A percentile compares a stretch with the other conserved stretches of the same genome.
phyloP scores from a whole-genome alignment of 2,329 filamentous ascomycete genomes.

The Colletotrichum orchidophilum region DNA sequence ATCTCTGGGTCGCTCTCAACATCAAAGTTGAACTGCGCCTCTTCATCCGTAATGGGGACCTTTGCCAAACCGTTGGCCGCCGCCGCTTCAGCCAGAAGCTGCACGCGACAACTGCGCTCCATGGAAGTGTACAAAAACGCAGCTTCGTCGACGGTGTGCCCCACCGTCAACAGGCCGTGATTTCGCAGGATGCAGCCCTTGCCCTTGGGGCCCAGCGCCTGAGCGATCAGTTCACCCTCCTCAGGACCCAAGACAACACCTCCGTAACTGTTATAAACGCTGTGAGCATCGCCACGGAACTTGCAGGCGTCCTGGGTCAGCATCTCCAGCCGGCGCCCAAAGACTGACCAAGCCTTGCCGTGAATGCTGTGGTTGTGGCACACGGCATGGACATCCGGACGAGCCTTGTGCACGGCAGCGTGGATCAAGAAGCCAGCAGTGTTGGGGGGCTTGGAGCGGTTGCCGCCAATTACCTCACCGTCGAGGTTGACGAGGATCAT shows the following conservation, averaged over 20 bases:
- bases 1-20: slow-evolving; percentile 35
- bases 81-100: slow-evolving; percentile 69
- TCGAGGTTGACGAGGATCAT: slow-evolving; percentile 71
- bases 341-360: slow-evolving; percentile 74
- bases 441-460: slow-evolving; percentile 68
- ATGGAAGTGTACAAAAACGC: slow-evolving; percentile 74
- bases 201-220: slow-evolving; percentile 64
- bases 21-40: slow-evolving; percentile 47
- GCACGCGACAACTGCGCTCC: slow-evolving; percentile 73
- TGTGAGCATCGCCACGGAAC: slow-evolving; percentile 69
- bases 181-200: slow-evolving; percentile 74
- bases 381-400: slow-evolving; percentile 71
- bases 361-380: slow-evolving; percentile 73
- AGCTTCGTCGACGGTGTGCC: slow-evolving; percentile 76
- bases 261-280: slow-evolving; percentile 67
- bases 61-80: slow-evolving; percentile 44
- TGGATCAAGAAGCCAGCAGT: slow-evolving; percentile 77
- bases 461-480: slow-evolving; percentile 72
- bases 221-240: slow-evolving; percentile 71
- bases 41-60: slow-evolving; percentile 51
- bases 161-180: slow-evolving; percentile 76
- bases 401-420: slow-evolving; percentile 70
- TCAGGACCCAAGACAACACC: slow-evolving; percentile 65
- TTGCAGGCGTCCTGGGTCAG: slow-evolving; percentile 71
- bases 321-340: slow-evolving; percentile 73